A percentile compares a stretch with the other conserved stretches of the same genome.
Conservation (phyloP, 306 rosid species). For the Delonix regia region DNA sequence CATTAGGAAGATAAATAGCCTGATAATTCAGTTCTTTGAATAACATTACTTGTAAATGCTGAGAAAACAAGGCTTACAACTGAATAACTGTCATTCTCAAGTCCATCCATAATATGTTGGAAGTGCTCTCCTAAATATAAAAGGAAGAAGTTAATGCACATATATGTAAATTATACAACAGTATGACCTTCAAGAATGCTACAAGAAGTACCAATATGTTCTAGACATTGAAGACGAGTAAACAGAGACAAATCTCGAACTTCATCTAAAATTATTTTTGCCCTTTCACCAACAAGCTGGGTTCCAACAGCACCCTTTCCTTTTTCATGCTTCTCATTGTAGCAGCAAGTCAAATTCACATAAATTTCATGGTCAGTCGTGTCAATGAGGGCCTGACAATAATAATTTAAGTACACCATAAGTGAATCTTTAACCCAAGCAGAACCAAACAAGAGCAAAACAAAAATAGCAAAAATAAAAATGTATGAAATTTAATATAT, state of each 20-base stretch:
- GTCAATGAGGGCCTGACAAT: slow-evolving; percentile 76
- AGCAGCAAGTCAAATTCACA: slow-evolving; percentile 71
- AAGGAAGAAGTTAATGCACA: slow-evolving; percentile 38
- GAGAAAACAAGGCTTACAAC: slow-evolving; percentile 57
- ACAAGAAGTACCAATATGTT: slow-evolving; percentile 70
- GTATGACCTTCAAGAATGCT: slow-evolving; percentile 25
- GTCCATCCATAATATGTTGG: slow-evolving; percentile 63
- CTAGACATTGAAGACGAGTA: slow-evolving; percentile 72
- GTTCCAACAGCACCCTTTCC: slow-evolving; percentile 90
- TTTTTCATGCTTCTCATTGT: slow-evolving; percentile 58
- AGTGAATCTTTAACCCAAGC: slow-evolving; percentile 14
- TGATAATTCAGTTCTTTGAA: slow-evolving; percentile 14
- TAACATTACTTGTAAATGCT: slow-evolving; percentile 3
- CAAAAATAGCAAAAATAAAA: background rate
- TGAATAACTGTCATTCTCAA: slow-evolving; percentile 54
- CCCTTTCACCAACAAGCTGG: slow-evolving; percentile 85
- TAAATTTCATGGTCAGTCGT: slow-evolving; percentile 78
- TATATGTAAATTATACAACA: slow-evolving; percentile 15
- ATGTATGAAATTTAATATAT: background rate
- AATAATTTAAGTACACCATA: slow-evolving; percentile 22
- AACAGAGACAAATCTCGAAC: slow-evolving; percentile 61
- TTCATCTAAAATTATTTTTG: slow-evolving; percentile 84
- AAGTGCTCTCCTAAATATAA: slow-evolving; percentile 70
- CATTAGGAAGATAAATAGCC: slow-evolving; percentile 1
- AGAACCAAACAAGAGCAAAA: slow-evolving; percentile 10